Percentiles rank a stretch among this genome's conserved stretches.
phyloP scores from a whole-genome alignment of 2,329 filamentous ascomycete genomes.

The Mycocentrospora acerina region DNA sequence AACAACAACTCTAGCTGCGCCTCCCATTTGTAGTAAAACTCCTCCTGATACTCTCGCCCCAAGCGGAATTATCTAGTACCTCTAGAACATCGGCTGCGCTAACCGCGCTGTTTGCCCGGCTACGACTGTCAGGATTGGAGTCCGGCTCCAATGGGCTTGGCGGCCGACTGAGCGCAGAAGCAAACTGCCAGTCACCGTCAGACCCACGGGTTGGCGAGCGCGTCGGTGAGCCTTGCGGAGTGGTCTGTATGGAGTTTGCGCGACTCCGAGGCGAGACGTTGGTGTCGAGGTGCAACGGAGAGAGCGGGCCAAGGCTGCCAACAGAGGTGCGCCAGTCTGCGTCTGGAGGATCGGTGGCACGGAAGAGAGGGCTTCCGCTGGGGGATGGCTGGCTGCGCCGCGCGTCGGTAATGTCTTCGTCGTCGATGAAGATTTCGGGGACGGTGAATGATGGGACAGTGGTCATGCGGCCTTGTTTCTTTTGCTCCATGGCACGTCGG shows the following conservation, averaged over 20 bases:
- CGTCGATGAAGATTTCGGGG: slow-evolving; percentile 87
- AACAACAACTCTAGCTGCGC: slow-evolving; percentile 13
- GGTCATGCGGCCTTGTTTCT: slow-evolving; percentile 72
- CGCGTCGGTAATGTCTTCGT: slow-evolving; percentile 60
- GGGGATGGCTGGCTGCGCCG: slow-evolving; percentile 39
- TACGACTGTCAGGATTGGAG: slow-evolving; percentile 47
- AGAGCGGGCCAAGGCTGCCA: slow-evolving; percentile 25
- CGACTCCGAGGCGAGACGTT: slow-evolving; percentile 28
- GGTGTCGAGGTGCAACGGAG: slow-evolving; percentile 33
- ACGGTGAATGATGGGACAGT: slow-evolving; percentile 77
- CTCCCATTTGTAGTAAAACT: slow-evolving; percentile 78
- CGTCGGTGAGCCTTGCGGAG: slow-evolving; percentile 38
- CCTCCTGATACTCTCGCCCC: slow-evolving; percentile 88
- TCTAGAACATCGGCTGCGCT: slow-evolving; percentile 74
- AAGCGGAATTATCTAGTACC: slow-evolving; percentile 84
- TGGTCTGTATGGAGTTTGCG: slow-evolving; percentile 43
- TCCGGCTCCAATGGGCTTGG: slow-evolving; percentile 38
- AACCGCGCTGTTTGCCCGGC: slow-evolving; percentile 60
- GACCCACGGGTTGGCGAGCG: slow-evolving; percentile 24
- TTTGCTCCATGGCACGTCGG: slow-evolving; percentile 70
- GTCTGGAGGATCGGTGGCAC: slow-evolving; percentile 30
- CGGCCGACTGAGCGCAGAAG: slow-evolving; percentile 44
- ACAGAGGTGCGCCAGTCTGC: slow-evolving; percentile 29
- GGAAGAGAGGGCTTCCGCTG: slow-evolving; percentile 36
- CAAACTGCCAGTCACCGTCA: slow-evolving; percentile 49